These are phyloP conservation scores for Mycogone perniciosa DNA, from an alignment of 2,329 filamentous ascomycete genomes.

Conservation along the genomic window DNA sequence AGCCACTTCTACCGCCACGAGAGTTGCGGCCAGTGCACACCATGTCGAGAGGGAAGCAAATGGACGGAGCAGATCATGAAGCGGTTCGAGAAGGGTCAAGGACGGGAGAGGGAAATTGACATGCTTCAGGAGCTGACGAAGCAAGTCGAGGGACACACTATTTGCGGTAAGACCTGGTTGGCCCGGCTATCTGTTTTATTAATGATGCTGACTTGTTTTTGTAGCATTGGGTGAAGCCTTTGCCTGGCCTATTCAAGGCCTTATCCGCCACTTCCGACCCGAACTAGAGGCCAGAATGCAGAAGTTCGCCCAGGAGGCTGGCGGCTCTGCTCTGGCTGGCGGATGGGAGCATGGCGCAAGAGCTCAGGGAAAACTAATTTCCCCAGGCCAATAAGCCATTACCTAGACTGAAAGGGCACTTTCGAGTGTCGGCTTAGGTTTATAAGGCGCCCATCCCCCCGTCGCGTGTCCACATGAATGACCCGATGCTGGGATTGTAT, in stretches of 20 bases:
- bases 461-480: too few relatives aligned
- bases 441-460: neutral
- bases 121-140: constrained; percentile 99
- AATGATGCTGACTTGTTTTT: constrained; percentile 17
- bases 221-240: constrained; percentile 90
- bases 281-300: constrained; percentile 89
- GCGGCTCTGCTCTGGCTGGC: constrained; percentile 72
- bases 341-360: constrained; percentile 75
- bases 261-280: constrained; percentile 96
- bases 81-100: constrained; percentile 87
- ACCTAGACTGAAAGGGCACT: constrained; percentile 1
- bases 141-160: constrained; percentile 98
- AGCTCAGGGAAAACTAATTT: constrained; percentile 74
- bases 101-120: constrained; percentile 87
- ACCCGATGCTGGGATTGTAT: too few relatives aligned
- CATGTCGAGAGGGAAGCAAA: constrained; percentile 97
- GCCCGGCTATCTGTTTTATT: neutral
- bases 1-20: constrained; percentile 98
- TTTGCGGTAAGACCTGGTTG: constrained; percentile 64
- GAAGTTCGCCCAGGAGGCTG: constrained; percentile 66
- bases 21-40: constrained; percentile 96
- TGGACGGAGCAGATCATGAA: constrained; percentile 99
- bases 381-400: constrained; percentile 72
- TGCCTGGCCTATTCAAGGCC: constrained; percentile 95
- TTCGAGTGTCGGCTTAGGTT: neutral